Percentiles rank a stretch among this genome's conserved stretches.
These are phyloP conservation scores for Saturnispora hagleri DNA, from an alignment of 805 yeast species.

Conservation along the genomic window DNA sequence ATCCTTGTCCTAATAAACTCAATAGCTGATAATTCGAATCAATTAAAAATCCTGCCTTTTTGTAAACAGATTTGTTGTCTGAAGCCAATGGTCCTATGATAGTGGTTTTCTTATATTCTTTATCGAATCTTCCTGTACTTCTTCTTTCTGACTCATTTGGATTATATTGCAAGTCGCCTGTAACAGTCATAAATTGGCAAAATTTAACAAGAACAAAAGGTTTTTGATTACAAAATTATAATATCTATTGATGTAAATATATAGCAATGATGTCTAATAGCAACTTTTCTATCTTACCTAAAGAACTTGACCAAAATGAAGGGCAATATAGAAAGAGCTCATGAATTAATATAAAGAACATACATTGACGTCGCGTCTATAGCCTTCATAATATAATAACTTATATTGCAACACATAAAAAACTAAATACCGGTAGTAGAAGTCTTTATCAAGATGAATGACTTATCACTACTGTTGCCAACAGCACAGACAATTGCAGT, in stretches of 20 bases:
- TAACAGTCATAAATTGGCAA: background rate
- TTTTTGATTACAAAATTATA: background rate
- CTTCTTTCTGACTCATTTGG: background rate
- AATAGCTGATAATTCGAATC: constrained; percentile 51
- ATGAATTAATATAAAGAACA: background rate
- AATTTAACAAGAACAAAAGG: background rate
- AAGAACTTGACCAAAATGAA: background rate
- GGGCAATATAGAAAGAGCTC: background rate
- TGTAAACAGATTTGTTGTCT: constrained; percentile 29
- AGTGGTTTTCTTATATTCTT: background rate
- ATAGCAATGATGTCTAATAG: background rate
- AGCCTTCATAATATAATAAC: background rate
- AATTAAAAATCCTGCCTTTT: constrained; percentile 51
- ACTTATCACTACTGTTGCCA: constrained; percentile 77
- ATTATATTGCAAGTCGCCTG: background rate
- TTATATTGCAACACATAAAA: background rate
- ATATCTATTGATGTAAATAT: background rate
- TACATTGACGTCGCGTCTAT: background rate
- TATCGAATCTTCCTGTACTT: background rate
- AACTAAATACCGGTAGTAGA: background rate
- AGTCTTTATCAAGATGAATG: constrained; percentile 18
- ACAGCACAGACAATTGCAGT: constrained; percentile 87
- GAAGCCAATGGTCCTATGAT: background rate
- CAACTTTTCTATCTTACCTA: background rate
- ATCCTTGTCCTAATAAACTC: constrained; percentile 67